phyloP scores from a whole-genome alignment of 2,329 filamentous ascomycete genomes.

The Lachnellula willkommii region DNA sequence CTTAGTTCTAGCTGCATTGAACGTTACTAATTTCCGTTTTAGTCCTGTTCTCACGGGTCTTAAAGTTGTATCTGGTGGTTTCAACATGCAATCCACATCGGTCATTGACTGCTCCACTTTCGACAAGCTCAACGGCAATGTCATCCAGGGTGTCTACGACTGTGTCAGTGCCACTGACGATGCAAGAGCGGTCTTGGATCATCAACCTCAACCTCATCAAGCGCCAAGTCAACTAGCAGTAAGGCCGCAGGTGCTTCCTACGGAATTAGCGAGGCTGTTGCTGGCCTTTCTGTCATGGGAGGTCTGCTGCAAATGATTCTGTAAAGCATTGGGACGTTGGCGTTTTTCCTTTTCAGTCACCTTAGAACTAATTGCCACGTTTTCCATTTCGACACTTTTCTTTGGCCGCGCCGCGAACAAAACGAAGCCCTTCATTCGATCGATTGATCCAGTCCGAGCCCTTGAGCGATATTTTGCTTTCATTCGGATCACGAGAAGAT shows the following conservation, averaged over 20 bases:
- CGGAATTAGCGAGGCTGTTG: constrained; percentile 32
- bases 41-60: constrained; percentile 68
- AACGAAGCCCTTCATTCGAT: constrained; percentile 14
- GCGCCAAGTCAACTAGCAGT: constrained; percentile 25
- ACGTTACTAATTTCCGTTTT: constrained; percentile 29
- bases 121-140: constrained; percentile 29
- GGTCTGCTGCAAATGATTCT: constrained; percentile 40
- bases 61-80: constrained; percentile 63
- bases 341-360: constrained; percentile 32
- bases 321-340: constrained; percentile 35
- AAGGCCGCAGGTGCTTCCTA: constrained; percentile 36
- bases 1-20: background rate
- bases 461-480: constrained; percentile 23
- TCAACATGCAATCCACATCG: constrained; percentile 47
- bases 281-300: constrained; percentile 41
- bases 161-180: constrained; percentile 34
- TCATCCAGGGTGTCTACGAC: constrained; percentile 43
- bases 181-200: constrained; percentile 27
- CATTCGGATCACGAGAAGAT: constrained; percentile 1
- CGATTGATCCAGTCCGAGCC: constrained; percentile 9
- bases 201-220: constrained; percentile 29
- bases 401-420: constrained; percentile 16
- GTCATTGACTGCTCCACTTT: constrained; percentile 27
- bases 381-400: constrained; percentile 22
- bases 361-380: constrained; percentile 34